These are phyloP conservation scores for Isatis lusitanica DNA, from an alignment of 441 rosid species.

Conservation along the genomic window DNA sequence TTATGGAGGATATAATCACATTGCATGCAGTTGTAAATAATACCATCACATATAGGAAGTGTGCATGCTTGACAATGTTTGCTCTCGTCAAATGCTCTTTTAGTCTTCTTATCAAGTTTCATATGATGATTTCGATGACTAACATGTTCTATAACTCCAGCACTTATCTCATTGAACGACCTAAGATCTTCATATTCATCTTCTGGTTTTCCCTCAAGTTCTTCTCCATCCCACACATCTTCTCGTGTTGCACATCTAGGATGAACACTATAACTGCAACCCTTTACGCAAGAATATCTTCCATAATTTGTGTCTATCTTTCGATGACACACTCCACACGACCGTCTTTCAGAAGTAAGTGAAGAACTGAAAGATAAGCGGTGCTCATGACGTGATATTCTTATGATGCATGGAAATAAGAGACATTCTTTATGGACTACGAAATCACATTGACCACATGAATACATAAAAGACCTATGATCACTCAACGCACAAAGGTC, in stretches of 20 bases:
- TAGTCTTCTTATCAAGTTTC: not conserved
- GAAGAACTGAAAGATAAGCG: constrained; percentile 8
- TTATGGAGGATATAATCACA: constrained; percentile 32
- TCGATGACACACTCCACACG: constrained; percentile 14
- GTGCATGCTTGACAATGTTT: constrained; percentile 18
- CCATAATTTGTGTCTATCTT: constrained; percentile 15
- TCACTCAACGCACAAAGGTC: not conserved
- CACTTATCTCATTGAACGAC: not conserved
- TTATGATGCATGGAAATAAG: too few relatives aligned
- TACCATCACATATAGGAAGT: not conserved
- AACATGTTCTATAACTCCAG: constrained; percentile 17
- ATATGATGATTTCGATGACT: constrained; percentile 28
- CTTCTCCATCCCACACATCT: constrained; percentile 31
- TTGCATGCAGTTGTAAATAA: constrained; percentile 11
- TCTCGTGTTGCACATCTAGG: constrained; percentile 16
- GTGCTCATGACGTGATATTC: constrained; percentile 22
- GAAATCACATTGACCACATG: not conserved
- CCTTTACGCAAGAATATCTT: constrained; percentile 14
- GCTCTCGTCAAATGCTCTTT: not conserved
- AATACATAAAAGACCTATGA: not conserved
- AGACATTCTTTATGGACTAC: not conserved
- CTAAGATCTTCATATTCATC: constrained; percentile 9
- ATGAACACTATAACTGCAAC: constrained; percentile 21
- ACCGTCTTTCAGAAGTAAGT: not conserved
- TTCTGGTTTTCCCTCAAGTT: constrained; percentile 1